Conservation (phyloP, 176 grass and related monocot genomes). For the Bolboschoenus planiculmis region DNA sequence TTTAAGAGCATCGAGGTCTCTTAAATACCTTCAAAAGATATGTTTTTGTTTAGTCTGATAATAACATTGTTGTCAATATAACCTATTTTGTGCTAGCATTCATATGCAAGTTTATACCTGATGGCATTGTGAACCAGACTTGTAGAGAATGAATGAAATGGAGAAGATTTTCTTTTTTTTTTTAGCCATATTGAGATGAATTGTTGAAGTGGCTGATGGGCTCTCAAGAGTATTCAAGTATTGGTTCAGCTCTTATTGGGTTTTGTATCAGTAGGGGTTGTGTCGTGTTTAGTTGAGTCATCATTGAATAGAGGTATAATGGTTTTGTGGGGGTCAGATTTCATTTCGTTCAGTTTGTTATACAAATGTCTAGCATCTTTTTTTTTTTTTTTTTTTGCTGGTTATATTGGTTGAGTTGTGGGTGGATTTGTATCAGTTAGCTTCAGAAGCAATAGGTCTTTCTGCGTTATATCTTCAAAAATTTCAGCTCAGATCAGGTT, state of each 20-base stretch:
- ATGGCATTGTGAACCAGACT: background rate
- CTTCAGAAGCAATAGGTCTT: background rate
- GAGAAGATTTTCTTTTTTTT: background rate
- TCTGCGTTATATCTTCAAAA: background rate
- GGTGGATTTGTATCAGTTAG: background rate
- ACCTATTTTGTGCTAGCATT: background rate
- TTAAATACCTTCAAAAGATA: too few relatives aligned
- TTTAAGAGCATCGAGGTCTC: background rate
- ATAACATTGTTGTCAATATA: background rate
- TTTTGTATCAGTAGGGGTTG: background rate
- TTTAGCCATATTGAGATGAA: background rate
- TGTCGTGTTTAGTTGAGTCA: background rate
- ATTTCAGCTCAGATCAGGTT: background rate
- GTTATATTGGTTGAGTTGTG: background rate
- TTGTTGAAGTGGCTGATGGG: background rate
- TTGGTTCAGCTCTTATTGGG: background rate
- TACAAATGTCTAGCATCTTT: background rate
- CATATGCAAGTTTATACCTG: background rate
- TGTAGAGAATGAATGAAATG: background rate
- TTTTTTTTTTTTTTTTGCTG: too few relatives aligned
- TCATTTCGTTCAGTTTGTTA: background rate
- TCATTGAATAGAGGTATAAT: background rate
- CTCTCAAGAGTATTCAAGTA: background rate
- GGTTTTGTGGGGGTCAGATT: background rate
- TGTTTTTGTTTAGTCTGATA: too few relatives aligned